Evolutionary conservation across 257 asterid species (phyloP).

Genomic region (Solanum neorickii): DNA sequence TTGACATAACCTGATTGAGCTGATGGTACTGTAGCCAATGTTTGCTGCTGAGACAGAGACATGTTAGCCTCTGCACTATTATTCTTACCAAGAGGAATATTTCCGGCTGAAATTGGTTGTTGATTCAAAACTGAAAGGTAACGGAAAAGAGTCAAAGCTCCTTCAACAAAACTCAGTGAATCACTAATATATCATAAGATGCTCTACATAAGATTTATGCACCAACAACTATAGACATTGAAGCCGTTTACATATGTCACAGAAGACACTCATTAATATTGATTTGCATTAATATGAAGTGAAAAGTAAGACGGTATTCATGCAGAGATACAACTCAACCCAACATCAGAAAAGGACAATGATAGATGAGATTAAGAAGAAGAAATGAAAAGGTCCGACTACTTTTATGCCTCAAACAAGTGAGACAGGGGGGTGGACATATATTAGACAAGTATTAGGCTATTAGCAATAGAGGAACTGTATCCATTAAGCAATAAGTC

Average conservation of each 20-base stretch:
- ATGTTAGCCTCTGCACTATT: conserved; percentile 55
- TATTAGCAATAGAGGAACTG: not conserved
- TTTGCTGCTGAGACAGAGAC: conserved; percentile 70
- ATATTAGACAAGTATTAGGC: not conserved
- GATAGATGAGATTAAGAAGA: not conserved
- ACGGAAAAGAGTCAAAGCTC: conserved; percentile 8
- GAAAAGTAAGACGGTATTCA: not conserved
- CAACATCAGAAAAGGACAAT: not conserved
- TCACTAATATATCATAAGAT: not conserved
- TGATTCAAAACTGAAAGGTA: conserved; percentile 36
- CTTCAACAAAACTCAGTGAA: not conserved
- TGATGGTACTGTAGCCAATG: conserved; percentile 47
- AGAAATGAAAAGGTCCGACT: not conserved
- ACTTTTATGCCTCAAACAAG: not conserved
- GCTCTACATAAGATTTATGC: not conserved
- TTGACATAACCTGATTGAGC: conserved; percentile 65
- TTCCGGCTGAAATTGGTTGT: conserved; percentile 50
- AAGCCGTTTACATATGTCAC: not conserved
- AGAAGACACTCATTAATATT: not conserved
- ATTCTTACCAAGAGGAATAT: conserved; percentile 47
- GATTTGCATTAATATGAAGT: not conserved
- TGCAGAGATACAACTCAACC: not conserved
- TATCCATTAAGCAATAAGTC: not conserved
- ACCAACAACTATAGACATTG: not conserved
- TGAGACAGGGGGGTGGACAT: not conserved